A percentile compares a stretch with the other conserved stretches of the same genome.
Evolutionary conservation across 495 filamentous ascomycete species (phyloP).

Genomic region (Penicillium goetzii): DNA sequence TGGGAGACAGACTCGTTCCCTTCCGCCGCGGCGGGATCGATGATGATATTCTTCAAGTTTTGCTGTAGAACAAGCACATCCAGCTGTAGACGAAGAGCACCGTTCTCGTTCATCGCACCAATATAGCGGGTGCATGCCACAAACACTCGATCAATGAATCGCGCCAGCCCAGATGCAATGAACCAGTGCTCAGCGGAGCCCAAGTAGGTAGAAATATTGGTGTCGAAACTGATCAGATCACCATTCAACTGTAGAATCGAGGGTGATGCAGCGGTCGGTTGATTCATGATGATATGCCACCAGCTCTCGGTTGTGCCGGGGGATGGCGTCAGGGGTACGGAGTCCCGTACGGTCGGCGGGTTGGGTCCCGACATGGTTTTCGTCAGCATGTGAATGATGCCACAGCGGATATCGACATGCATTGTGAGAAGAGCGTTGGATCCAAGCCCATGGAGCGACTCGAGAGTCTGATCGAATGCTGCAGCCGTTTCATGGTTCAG

Average conservation of each 20-base stretch:
- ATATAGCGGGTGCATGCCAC: conserved; percentile 66
- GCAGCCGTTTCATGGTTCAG: conserved; percentile 81
- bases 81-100: conserved; percentile 79
- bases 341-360: conserved; percentile 37
- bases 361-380: conserved; percentile 54
- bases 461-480: conserved; percentile 84
- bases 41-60: conserved; percentile 85
- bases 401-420: conserved; percentile 84
- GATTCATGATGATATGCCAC: conserved; percentile 73
- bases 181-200: conserved; percentile 64
- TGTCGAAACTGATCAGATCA: conserved; percentile 81
- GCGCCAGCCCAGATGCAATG: conserved; percentile 70
- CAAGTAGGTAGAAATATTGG: conserved; percentile 72
- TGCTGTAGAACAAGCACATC: conserved; percentile 95
- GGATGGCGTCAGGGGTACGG: conserved; percentile 53
- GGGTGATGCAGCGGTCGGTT: conserved; percentile 77
- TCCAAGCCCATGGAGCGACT: conserved; percentile 77
- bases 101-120: conserved; percentile 71
- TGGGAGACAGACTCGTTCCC: conserved; percentile 18
- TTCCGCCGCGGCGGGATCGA: conserved; percentile 29
- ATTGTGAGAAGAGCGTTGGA: conserved; percentile 77
- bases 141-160: conserved; percentile 71
- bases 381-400: conserved; percentile 68
- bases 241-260: conserved; percentile 76
- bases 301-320: conserved; percentile 59